A percentile compares a stretch with the other conserved stretches of the same genome.
Conservation (phyloP, 1,284 basidiomycete genomes). For the Quambalaria eucalypti region DNA sequence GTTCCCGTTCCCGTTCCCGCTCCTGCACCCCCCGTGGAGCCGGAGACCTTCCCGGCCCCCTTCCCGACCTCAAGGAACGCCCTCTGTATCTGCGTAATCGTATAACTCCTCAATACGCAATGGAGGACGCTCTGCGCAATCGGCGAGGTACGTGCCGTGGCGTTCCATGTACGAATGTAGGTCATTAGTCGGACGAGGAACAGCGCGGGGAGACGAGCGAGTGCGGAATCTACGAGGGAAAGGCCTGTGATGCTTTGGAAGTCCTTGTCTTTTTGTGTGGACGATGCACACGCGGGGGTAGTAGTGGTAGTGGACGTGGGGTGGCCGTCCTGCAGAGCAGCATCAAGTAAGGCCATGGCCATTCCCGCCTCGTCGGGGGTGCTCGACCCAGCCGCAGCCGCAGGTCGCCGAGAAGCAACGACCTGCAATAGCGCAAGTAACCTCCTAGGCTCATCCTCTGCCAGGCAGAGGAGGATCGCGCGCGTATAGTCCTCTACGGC, state of each 20-base stretch:
- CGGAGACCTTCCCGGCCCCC: slow-evolving; percentile 46
- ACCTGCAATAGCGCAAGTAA: not conserved
- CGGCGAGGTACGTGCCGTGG: slow-evolving; percentile 71
- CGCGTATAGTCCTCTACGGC: not conserved
- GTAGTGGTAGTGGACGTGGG: not conserved
- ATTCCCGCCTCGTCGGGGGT: not conserved
- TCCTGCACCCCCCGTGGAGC: not conserved
- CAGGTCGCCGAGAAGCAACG: too few species aligned
- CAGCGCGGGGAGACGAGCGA: not conserved
- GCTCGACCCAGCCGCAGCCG: not conserved
- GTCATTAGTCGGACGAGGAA: slow-evolving; percentile 65
- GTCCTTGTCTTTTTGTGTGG: not conserved
- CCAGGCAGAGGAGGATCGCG: not conserved
- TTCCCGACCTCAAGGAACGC: slow-evolving; percentile 54
- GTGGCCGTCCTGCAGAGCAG: not conserved
- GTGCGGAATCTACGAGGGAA: not conserved
- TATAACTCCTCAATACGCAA: slow-evolving; percentile 66
- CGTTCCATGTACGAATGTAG: slow-evolving; percentile 88
- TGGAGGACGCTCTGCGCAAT: slow-evolving; percentile 79
- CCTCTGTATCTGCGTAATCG: slow-evolving; percentile 63
- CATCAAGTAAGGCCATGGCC: not conserved
- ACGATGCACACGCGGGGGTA: not conserved
- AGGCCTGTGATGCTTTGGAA: not conserved
- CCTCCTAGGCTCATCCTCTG: not conserved
- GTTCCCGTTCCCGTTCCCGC: not conserved